Evolutionary conservation across 345 rosid genomes (phyloP), one percentile per base, ranked within the genome.

Genomic region (Chamaenerion angustifolium): DNA sequence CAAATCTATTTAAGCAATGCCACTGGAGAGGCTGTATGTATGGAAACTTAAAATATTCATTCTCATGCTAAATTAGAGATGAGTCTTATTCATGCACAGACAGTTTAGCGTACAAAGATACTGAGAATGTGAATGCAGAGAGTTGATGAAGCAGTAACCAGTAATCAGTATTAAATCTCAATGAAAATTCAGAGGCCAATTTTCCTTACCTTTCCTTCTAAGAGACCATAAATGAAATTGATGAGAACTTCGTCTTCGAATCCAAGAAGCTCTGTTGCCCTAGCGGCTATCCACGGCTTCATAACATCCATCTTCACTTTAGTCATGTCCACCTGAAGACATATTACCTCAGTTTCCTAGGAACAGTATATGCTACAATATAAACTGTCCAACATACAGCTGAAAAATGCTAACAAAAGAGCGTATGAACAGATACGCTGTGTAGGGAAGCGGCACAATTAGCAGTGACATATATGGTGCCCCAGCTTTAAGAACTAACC

Each of bases 181-280:
- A 40, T 37, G 2, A 40, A 15, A 37, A 27, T 9, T 21, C 16
- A n/a, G 40, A 4, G 16, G 10, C 12, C 18, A 6, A 49, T 14
- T 23, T 17, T 41, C 49, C 54, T 14, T 71, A 83, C 97, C 96
- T 88, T 93, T 16, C 73, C 82, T 21, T 93, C 99, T 46, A 93
- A 90, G 42, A 93, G 92, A 49, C 95, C 92, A 14, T 77, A 93
- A 8, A 93, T 85, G 57, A 93, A 93, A 76, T 93, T 88, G 56
- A 93, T 93, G 41, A 93, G 88, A 46, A 93, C 97, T 72, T 93
- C 99, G 54, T 93, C 99, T 64, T 93, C 97, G 44, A 93, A 88
- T 11, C 97, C 99, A 25, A 93, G 86, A 62, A 88, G 84, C 74
- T 88, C 97, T 5, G 95, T 85, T 47, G 85, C 99, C 70, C 90